These are phyloP conservation scores for Arctostaphylos glauca DNA, from an alignment of 148 eudicot genomes.

Conservation along the genomic window DNA sequence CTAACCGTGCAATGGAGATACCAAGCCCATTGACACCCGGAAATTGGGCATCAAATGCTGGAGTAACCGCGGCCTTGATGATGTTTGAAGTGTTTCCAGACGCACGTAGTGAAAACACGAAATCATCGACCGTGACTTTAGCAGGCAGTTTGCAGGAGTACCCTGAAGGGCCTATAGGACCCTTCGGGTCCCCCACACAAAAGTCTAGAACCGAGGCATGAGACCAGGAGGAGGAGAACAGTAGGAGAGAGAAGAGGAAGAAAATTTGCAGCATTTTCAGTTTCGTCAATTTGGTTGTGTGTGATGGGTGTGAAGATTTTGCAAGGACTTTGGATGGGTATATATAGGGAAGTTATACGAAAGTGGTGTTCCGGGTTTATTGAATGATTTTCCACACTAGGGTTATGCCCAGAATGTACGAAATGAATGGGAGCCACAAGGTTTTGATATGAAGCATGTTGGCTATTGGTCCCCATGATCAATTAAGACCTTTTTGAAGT, in stretches of 20 bases:
- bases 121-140: conserved; percentile 47
- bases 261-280: conserved; percentile 47
- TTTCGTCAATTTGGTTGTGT: neutral
- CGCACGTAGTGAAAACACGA: conserved; percentile 40
- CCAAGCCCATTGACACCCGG: conserved; percentile 81
- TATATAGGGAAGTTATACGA: neutral
- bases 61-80: conserved; percentile 74
- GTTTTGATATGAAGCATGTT: neutral
- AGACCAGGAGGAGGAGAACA: conserved; percentile 24
- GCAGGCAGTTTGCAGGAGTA: conserved; percentile 65
- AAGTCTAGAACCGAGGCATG: conserved; percentile 53
- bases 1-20: conserved; percentile 65
- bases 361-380: neutral
- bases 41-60: conserved; percentile 67
- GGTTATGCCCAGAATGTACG: neutral
- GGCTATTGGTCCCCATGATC: neutral
- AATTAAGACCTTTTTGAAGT: neutral
- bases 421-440: neutral
- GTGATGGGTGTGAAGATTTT: neutral
- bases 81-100: conserved; percentile 65
- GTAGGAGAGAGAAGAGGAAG: conserved; percentile 37
- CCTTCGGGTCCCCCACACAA: conserved; percentile 58
- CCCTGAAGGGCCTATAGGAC: conserved; percentile 57
- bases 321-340: neutral
- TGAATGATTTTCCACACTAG: neutral